Evolutionary conservation across 2,329 filamentous ascomycete species (phyloP).

Genomic region (Curvularia lunata): DNA sequence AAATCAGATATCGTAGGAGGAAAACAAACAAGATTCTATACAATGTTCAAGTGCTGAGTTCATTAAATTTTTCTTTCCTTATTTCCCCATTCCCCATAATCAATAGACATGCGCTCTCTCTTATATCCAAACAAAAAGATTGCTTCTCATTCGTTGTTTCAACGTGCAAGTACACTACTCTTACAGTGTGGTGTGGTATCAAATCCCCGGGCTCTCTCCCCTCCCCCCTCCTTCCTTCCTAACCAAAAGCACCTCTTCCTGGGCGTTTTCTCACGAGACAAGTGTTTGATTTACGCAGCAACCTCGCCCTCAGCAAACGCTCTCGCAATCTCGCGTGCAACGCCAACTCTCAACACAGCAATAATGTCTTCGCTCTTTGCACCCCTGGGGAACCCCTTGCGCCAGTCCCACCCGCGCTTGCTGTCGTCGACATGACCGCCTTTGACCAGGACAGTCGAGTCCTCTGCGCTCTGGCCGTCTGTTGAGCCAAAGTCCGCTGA

Average conservation of each 20-base stretch:
- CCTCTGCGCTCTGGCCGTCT: constrained; percentile 43
- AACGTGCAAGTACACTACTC: constrained; percentile 1
- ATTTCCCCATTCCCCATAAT: background rate
- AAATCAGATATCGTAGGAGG: background rate
- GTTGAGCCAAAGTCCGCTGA: constrained; percentile 70
- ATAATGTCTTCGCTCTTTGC: constrained; percentile 74
- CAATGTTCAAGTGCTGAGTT: background rate
- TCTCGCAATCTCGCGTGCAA: constrained; percentile 75
- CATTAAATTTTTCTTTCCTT: constrained; percentile 1
- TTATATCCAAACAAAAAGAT: background rate
- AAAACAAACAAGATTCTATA: background rate
- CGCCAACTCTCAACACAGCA: constrained; percentile 70
- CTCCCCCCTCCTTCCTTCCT: no score
- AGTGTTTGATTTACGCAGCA: background rate
- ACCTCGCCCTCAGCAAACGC: constrained; percentile 73
- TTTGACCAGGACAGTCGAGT: constrained; percentile 57
- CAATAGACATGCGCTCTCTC: background rate
- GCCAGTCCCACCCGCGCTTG: constrained; percentile 76
- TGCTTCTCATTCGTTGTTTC: background rate
- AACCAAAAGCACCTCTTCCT: background rate
- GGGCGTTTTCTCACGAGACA: background rate
- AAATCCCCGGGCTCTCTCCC: background rate
- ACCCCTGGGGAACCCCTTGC: constrained; percentile 61
- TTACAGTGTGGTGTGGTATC: constrained; percentile 8
- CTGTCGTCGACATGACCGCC: constrained; percentile 46